phyloP scores from a whole-genome alignment of 2,329 filamentous ascomycete genomes.

The Biscogniauxia marginata region DNA sequence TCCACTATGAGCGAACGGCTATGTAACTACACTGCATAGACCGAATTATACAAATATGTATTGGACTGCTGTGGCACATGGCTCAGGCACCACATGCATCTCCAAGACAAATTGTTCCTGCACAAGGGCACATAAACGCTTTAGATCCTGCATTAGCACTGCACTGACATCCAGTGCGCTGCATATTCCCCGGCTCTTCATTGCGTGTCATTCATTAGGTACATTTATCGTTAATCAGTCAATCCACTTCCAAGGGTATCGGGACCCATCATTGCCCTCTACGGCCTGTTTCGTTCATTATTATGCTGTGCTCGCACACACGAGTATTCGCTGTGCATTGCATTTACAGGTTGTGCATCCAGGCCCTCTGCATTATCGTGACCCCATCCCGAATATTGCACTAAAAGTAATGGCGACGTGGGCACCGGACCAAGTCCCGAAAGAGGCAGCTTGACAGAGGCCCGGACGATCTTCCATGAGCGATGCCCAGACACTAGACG shows the following conservation, averaged over 20 bases:
- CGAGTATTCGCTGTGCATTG: slow-evolving; percentile 1
- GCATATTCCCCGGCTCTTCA: not conserved
- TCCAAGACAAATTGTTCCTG: not conserved
- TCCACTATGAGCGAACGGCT: not conserved
- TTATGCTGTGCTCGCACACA: slow-evolving; percentile 24
- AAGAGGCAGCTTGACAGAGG: slow-evolving; percentile 4
- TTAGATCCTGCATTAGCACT: not conserved
- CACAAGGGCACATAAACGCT: not conserved
- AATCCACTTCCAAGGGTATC: not conserved
- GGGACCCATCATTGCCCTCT: not conserved
- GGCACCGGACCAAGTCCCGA: slow-evolving; percentile 1
- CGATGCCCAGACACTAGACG: slow-evolving; percentile 12
- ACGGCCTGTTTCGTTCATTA: slow-evolving; percentile 29
- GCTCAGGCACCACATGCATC: not conserved
- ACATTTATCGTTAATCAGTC: not conserved
- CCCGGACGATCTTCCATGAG: slow-evolving; percentile 19
- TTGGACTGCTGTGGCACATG: not conserved
- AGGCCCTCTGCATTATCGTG: slow-evolving; percentile 16
- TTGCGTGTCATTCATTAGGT: not conserved
- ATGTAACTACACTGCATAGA: not conserved
- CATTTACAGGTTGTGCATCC: slow-evolving; percentile 14
- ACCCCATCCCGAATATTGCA: slow-evolving; percentile 3
- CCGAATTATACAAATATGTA: not conserved
- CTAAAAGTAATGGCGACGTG: not conserved
- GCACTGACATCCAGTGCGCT: not conserved